Conservation (phyloP, 2,329 filamentous ascomycete genomes). For the Cadophora sp. region DNA sequence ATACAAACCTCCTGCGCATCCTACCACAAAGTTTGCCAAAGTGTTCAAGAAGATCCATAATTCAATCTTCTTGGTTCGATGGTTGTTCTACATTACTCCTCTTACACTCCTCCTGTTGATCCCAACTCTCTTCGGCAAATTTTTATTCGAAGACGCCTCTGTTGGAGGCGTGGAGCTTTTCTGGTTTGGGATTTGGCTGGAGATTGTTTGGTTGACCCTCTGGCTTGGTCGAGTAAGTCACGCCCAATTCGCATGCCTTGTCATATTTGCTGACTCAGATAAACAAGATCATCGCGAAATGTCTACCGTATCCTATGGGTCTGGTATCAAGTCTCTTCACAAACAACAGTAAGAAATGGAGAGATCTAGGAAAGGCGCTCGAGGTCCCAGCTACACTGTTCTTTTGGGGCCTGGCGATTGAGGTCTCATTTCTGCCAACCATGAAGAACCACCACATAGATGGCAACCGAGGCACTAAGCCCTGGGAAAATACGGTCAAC, state of each 20-base stretch:
- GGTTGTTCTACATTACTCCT: conserved; percentile 74
- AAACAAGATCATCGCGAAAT: conserved; percentile 64
- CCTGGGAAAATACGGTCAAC: conserved; percentile 81
- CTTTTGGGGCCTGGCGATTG: conserved; percentile 88
- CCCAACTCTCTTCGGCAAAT: conserved; percentile 69
- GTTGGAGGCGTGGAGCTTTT: conserved; percentile 78
- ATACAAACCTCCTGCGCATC: conserved; percentile 69
- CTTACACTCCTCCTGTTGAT: conserved; percentile 69
- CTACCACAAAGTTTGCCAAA: conserved; percentile 65
- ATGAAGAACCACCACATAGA: conserved; percentile 66
- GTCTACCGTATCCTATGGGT: conserved; percentile 66
- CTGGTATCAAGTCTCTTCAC: conserved; percentile 75
- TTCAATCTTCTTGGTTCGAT: conserved; percentile 71
- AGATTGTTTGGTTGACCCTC: conserved; percentile 89
- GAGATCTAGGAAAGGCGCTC: conserved; percentile 83
- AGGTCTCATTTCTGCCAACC: conserved; percentile 85
- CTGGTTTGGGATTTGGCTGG: conserved; percentile 96
- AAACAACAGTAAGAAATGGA: conserved; percentile 92
- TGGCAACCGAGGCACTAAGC: conserved; percentile 56
- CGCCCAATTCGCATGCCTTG: background rate
- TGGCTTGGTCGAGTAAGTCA: conserved; percentile 72
- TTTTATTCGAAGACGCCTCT: conserved; percentile 63
- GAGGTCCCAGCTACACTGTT: conserved; percentile 88
- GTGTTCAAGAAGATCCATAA: conserved; percentile 70
- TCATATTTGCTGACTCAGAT: conserved; percentile 22